phyloP scores from a whole-genome alignment of 2,329 filamentous ascomycete species.

The Acephala macrosclerotiorum region DNA sequence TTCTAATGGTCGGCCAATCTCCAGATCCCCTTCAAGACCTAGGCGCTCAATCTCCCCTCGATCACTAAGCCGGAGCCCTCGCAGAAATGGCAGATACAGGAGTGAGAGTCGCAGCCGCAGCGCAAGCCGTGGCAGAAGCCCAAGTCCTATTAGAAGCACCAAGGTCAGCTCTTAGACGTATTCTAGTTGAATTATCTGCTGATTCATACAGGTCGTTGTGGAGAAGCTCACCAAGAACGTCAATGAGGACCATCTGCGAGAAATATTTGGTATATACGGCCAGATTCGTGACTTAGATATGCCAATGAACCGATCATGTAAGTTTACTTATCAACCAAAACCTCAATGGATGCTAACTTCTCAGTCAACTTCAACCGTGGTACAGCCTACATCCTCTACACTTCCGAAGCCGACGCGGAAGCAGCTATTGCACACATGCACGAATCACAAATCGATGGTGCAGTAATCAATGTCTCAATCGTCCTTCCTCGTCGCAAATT shows the following conservation, averaged over 20 bases:
- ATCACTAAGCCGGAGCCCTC: constrained; percentile 37
- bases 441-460: constrained; percentile 73
- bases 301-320: constrained; percentile 87
- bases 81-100: constrained; percentile 41
- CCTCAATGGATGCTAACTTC: constrained; percentile 31
- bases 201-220: constrained; percentile 77
- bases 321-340: constrained; percentile 43
- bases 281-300: constrained; percentile 87
- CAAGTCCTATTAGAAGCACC: constrained; percentile 55
- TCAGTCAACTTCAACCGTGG: constrained; percentile 88
- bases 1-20: constrained; percentile 32
- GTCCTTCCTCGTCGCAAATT: constrained; percentile 63
- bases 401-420: constrained; percentile 80
- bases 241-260: constrained; percentile 83
- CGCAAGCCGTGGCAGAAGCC: constrained; percentile 41
- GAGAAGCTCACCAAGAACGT: constrained; percentile 97
- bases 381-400: constrained; percentile 90
- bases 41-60: constrained; percentile 43
- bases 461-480: constrained; percentile 46
- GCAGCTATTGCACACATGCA: constrained; percentile 96
- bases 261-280: constrained; percentile 92
- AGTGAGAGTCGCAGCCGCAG: constrained; percentile 44
- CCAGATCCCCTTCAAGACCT: constrained; percentile 37
- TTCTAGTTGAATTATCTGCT: constrained; percentile 22
- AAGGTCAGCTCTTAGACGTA: constrained; percentile 50